Percentiles rank a stretch among this genome's conserved stretches.
Conservation (phyloP, 1,284 basidiomycete genomes). For the Austropuccinia psidii region DNA sequence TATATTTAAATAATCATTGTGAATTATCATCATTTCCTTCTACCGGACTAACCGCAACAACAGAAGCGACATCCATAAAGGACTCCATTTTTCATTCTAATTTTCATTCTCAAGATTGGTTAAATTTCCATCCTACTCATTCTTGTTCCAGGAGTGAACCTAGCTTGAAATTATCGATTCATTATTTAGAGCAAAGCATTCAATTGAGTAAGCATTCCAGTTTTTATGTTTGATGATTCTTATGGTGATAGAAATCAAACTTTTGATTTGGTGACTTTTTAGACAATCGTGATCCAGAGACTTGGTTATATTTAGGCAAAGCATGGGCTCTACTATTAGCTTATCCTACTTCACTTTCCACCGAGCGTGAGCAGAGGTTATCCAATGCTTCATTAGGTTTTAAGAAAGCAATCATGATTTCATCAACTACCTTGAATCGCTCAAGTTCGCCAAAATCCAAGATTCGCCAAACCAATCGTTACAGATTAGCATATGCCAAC, state of each 20-base stretch:
- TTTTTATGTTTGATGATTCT: background rate
- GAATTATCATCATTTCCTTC: too few relatives aligned
- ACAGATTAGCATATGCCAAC: constrained; percentile 7
- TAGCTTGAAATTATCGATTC: constrained; percentile 26
- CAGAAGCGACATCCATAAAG: too few relatives aligned
- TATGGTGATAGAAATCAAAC: background rate
- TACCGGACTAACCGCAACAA: too few relatives aligned
- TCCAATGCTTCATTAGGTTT: constrained; percentile 15
- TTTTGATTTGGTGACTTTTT: background rate
- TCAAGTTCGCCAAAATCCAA: background rate
- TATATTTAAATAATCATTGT: too few relatives aligned
- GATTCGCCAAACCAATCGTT: constrained; percentile 11
- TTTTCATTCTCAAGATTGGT: too few relatives aligned
- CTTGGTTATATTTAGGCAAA: constrained; percentile 15
- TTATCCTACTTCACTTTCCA: background rate
- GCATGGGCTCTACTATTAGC: constrained; percentile 21
- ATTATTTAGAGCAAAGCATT: constrained; percentile 31
- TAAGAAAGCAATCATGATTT: constrained; percentile 16
- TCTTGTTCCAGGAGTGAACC: constrained; percentile 23
- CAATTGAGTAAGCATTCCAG: constrained; percentile 1
- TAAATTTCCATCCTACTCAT: too few relatives aligned
- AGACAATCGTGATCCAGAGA: constrained; percentile 26
- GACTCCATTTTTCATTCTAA: too few relatives aligned
- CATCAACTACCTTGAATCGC: background rate
- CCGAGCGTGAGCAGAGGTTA: constrained; percentile 14